Evolutionary conservation across 2,329 filamentous ascomycete species (phyloP), one percentile per base, ranked within the genome.

Genomic region (Colletotrichum paranaense): DNA sequence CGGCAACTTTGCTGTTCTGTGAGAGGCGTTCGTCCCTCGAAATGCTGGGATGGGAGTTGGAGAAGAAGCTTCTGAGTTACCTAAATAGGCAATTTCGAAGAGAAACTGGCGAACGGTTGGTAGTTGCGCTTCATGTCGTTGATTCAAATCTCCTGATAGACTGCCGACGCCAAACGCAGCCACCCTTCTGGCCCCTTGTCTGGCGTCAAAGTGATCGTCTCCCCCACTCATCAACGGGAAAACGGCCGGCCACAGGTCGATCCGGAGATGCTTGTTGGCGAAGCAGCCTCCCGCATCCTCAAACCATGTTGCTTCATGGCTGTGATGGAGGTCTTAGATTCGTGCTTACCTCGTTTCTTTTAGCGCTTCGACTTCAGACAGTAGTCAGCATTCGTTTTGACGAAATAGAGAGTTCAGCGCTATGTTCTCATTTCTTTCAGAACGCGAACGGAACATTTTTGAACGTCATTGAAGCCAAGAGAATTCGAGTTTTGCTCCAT

Each of bases 91-190:
- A 73, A 69, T 14, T 52, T 46, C 46, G 60, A 49, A 49, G 42
- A 70, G 60, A 73, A 56, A 6, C 32, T 52, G 46, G 70, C 67
- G 70, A 73, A 73, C 70, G 67, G 60, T 65, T 73, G 67, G 70
- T 73, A 69, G 55, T 62, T 70, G 70, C 70, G 67, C 67, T 56
- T 66, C 66, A 62, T 42, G 55, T 56, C 67, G 22, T 38, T 60
- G 67, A 65, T 56, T 30, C 55, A 30, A 65, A 59, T 35, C 56
- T 65, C 46, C 28, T 62, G 35, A n/a, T 49, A 28, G 28, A 30
- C 9, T 42, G 52, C 59, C 59, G 60, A 30, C 58, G 66, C 60
- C 59, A 70, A 19, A 55, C 35, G 70, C 66, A 55, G 60, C 60
- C 55, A 59, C 55, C 67, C 46, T 46, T 46, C 53, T 19, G 24